Evolutionary conservation across 2,329 filamentous ascomycete species (phyloP), one percentile per base, ranked within the genome.

Genomic region (Aspergillus proliferans): DNA sequence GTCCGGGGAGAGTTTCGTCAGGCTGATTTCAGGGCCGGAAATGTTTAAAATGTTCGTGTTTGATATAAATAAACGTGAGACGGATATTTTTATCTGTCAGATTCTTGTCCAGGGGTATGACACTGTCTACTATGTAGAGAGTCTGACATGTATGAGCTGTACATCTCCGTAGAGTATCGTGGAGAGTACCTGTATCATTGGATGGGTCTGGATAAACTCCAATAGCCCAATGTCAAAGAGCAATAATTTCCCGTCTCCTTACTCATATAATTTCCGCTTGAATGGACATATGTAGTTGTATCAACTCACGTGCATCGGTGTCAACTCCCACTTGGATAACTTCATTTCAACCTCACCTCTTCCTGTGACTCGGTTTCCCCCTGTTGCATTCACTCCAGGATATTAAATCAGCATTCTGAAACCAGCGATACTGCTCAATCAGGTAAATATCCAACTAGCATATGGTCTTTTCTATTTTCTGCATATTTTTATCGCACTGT

Each of bases 11-110:
- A 26, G 36, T 24, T 15, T 43, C 14, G 6, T 47, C 47, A 49
- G 51, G 50, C 42, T 52, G 56, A 49, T 34, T 43, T 47, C 42
- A 45, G 48, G 54, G 51, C 10, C 26, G 26, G 26, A 12, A 30
- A 30, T 30, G 34, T 22, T 22, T 22, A 22, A 6, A 36, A 18
- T n/a, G 34, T n/a, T 36, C 34, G 34, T n/a, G 34, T 36, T 15
- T 36, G 34, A 36, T 36, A 36, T 36, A 36, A 36, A 36, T 36
- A 36, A 36, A 36, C 15, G 34, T 36, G 34, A 30, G 26, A 30
- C 26, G 26, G 26, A 36, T 36, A 36, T 36, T 36, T 36, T 36
- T 36, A 36, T 36, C 15, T 36, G 34, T 36, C 34, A 36, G 34
- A 36, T 36, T 36, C 14, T 36, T n/a, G 26, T 30, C 9, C 26